Conservation (phyloP, 371 early-diverging fungal species). For the Actinomortierella wolfii region DNA sequence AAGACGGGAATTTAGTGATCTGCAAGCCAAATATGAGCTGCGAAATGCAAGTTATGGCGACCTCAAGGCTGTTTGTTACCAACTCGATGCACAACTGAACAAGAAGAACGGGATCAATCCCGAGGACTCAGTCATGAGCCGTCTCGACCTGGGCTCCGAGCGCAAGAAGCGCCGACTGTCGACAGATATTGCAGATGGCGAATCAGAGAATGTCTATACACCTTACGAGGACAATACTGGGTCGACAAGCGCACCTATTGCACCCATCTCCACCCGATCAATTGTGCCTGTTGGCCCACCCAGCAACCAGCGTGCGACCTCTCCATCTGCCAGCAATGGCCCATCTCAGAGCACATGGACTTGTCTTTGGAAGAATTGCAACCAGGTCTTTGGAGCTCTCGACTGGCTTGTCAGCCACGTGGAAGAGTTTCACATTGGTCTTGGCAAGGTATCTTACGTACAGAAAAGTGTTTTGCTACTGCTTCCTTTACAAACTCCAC, state of each 20-base stretch:
- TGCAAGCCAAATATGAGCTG: constrained; percentile 43
- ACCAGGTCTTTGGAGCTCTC: constrained; percentile 38
- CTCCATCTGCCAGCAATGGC: not conserved
- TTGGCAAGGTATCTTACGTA: constrained; percentile 30
- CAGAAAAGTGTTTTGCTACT: not conserved
- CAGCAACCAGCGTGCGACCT: constrained; percentile 4
- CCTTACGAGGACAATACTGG: constrained; percentile 17
- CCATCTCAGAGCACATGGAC: constrained; percentile 44
- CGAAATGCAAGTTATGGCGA: constrained; percentile 39
- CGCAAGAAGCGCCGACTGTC: constrained; percentile 36
- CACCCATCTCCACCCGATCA: constrained; percentile 1
- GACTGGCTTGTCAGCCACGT: constrained; percentile 46
- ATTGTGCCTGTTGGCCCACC: constrained; percentile 1
- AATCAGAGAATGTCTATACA: constrained; percentile 18
- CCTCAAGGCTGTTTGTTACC: constrained; percentile 43
- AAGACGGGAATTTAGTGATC: constrained; percentile 31
- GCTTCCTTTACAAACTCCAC: too few species aligned
- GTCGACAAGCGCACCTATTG: constrained; percentile 9
- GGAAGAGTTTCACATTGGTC: constrained; percentile 39
- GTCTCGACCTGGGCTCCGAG: constrained; percentile 17
- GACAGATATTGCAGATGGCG: constrained; percentile 23
- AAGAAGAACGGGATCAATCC: constrained; percentile 28
- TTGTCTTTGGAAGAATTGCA: constrained; percentile 45
- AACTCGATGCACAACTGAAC: constrained; percentile 42
- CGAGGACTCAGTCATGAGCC: constrained; percentile 33